A percentile compares a stretch with the other conserved stretches of the same genome.
Conservation (phyloP, 352 stramenopile genomes). For the Elongisporangium undulatum region DNA sequence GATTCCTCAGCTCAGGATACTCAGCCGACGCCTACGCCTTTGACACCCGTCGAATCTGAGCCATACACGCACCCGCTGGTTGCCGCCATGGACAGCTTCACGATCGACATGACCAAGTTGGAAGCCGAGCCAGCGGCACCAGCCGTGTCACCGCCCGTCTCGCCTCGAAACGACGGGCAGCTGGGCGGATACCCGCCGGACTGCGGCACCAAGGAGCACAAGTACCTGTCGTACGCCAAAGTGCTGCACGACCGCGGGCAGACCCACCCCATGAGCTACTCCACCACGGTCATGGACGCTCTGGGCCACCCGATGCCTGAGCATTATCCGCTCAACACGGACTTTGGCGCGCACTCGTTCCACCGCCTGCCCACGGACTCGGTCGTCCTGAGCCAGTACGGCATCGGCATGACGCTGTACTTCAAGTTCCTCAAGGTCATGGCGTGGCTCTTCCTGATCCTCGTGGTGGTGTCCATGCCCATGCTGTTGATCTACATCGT, state of each 20-base stretch:
- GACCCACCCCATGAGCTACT: constrained; percentile 78
- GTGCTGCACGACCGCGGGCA: constrained; percentile 59
- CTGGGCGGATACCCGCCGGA: constrained; percentile 70
- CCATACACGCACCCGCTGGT: background rate
- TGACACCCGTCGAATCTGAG: background rate
- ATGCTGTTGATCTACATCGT: constrained; percentile 61
- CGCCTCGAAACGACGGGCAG: constrained; percentile 48
- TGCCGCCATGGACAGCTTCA: background rate
- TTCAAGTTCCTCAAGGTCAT: constrained; percentile 89
- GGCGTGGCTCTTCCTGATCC: constrained; percentile 76
- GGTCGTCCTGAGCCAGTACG: constrained; percentile 70
- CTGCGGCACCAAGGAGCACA: constrained; percentile 66
- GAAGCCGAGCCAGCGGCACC: background rate
- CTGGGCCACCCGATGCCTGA: constrained; percentile 51
- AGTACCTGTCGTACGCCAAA: constrained; percentile 80
- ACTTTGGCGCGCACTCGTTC: constrained; percentile 81
- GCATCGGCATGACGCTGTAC: constrained; percentile 71
- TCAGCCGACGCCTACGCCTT: no score
- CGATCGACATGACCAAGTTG: background rate
- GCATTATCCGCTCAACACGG: constrained; percentile 45
- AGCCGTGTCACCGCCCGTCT: constrained; percentile 10
- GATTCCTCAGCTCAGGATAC: background rate
- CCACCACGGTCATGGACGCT: constrained; percentile 41
- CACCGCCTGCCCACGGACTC: constrained; percentile 72
- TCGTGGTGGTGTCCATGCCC: constrained; percentile 59